Base-by-base conservation (phyloP, 2,329 filamentous ascomycete genomes). In the Myriosclerotinia curreyana region DNA sequence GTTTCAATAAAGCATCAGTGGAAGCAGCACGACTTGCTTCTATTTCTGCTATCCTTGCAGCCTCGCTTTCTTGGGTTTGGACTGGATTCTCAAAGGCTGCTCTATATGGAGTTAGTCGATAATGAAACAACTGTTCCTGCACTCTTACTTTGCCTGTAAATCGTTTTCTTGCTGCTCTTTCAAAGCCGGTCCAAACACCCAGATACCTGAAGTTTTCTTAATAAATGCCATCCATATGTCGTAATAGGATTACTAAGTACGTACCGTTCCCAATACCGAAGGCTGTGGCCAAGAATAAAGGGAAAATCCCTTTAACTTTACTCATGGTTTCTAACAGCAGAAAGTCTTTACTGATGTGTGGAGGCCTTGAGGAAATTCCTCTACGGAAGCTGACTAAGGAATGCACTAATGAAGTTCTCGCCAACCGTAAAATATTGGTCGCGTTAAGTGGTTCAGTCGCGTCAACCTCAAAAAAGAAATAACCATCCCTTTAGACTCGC, bases 241-340 rank as follows among this genome's bases (percentile, higher is more conserved):
- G n/a, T 17, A 0, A 28, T 44, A n/a, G 14, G 40, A 42, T 1
- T 6, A 31, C 28, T 6, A 31, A 31, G 28, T 31, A 66, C 67
- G 42, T 72, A 74, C 74, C 73, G 66, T 72, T 74, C 17, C 51
- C 66, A 62, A 75, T 65, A 9, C 74, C 74, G 61, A 75, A 66
- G 14, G 66, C 68, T 11, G 69, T 70, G 8, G 71, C 72, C 50
- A 75, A 22, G 42, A 72, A 66, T 17, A 74, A 49, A 2, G 73
- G 73, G 22, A 73, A 60, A 1, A 72, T 42, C 1, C 70, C 72
- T 28, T 72, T 70, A 31, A 68, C 20, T 63, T 67, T 70, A 63
- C 72, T 74, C 72, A 74, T 74, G 20, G 38, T 64, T 53, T n/a
- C 20, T 17, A 8, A 17, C 14, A 48, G 31, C 20, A 58, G 14